Percentiles rank a stretch among this genome's conserved stretches.
These are phyloP conservation scores for Endogone sp. DNA, from an alignment of 192 early-diverging fungal genomes.

Conservation along the genomic window DNA sequence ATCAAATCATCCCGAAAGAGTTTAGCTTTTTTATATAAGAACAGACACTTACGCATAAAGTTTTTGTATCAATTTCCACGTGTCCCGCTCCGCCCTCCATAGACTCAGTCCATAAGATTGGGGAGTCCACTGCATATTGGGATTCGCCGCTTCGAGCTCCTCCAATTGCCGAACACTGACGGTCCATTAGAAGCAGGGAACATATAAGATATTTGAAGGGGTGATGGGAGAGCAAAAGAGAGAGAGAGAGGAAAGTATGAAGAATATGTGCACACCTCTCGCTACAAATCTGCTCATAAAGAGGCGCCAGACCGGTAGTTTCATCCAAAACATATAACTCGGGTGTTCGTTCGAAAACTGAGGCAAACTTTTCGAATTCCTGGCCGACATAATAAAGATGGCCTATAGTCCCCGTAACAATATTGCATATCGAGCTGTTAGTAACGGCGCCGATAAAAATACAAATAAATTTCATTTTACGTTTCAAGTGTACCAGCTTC, in stretches of 20 bases:
- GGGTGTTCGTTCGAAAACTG: neutral
- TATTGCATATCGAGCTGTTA: too few species aligned
- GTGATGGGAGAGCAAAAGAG: too few species aligned
- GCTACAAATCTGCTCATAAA: neutral
- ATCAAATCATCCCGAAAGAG: neutral
- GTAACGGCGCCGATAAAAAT: too few species aligned
- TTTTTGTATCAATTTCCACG: conserved; percentile 39
- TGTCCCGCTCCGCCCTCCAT: conserved; percentile 37
- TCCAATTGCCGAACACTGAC: neutral
- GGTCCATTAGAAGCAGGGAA: neutral
- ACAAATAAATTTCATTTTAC: too few species aligned
- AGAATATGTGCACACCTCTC: neutral
- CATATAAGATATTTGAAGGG: neutral
- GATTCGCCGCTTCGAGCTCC: neutral
- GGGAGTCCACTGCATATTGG: neutral
- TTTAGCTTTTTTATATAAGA: neutral
- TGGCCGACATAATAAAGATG: neutral
- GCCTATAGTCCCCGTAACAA: too few species aligned
- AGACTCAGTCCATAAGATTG: neutral
- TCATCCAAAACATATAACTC: neutral
- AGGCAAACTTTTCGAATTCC: neutral
- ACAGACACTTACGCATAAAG: conserved; percentile 15
- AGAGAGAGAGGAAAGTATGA: neutral
- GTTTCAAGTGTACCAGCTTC: neutral
- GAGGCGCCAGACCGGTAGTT: neutral